A percentile compares a stretch with the other conserved stretches of the same genome.
Evolutionary conservation across 345 rosid genomes (phyloP).

Genomic region (Lenwebbia sp.): DNA sequence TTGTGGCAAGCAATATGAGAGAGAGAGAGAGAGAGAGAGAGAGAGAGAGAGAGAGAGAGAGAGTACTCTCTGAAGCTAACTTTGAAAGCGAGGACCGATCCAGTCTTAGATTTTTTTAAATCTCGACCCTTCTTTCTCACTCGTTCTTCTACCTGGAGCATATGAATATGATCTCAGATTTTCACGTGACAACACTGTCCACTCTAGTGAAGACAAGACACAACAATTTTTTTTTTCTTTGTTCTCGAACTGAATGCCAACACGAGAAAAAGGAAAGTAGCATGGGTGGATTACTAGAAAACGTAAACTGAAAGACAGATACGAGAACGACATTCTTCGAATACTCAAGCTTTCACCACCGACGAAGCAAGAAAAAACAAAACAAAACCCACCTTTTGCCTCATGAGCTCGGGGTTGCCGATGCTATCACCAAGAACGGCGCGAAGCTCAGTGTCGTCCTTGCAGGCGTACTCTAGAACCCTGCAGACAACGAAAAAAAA

Average conservation of each 20-base stretch:
- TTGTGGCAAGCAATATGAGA: not conserved
- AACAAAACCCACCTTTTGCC: slow-evolving; percentile 40
- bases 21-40: not conserved
- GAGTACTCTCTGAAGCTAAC: slow-evolving; percentile 49
- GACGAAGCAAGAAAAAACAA: not conserved
- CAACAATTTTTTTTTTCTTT: not conserved
- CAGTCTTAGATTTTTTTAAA: slow-evolving; percentile 64
- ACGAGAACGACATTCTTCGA: not conserved
- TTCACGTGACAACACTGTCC: not conserved
- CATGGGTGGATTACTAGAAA: not conserved
- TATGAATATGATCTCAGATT: not conserved
- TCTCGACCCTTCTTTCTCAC: slow-evolving; percentile 69
- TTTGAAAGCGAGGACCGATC: slow-evolving; percentile 81
- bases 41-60: not conserved
- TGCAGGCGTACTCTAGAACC: slow-evolving; percentile 70
- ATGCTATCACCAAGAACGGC: slow-evolving; percentile 85
- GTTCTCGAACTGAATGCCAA: not conserved
- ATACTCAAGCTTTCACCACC: not conserved
- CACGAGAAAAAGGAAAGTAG: not conserved
- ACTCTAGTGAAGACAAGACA: not conserved
- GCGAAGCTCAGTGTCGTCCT: slow-evolving; percentile 71
- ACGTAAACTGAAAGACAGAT: not conserved
- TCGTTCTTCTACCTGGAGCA: slow-evolving; percentile 61
- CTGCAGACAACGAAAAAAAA: slow-evolving; percentile 9
- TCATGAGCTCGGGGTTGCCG: slow-evolving; percentile 84